Percentiles rank a stretch among this genome's conserved stretches.
These are phyloP conservation scores for Tetrahymena thermophila DNA, from an alignment of 73 alveolate genomes.

Conservation along the genomic window DNA sequence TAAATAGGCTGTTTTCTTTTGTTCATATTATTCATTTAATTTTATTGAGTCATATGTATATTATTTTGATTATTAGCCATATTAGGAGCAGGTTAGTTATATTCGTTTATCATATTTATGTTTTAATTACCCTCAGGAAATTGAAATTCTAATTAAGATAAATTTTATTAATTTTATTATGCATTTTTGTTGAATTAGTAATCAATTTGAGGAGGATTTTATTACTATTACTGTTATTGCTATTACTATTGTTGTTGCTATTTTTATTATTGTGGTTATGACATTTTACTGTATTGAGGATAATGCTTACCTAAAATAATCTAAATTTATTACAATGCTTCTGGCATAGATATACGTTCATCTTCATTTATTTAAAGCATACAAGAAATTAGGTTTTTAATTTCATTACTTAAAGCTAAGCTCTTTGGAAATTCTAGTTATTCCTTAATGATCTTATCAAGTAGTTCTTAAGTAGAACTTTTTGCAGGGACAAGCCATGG, in stretches of 20 bases:
- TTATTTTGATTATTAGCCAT: neutral
- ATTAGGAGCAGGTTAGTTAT: neutral
- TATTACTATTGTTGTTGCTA: neutral
- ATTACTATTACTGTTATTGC: neutral
- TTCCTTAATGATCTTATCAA: neutral
- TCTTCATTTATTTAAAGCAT: neutral
- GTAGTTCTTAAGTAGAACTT: neutral
- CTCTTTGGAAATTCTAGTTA: neutral
- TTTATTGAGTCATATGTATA: neutral
- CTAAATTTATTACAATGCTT: neutral
- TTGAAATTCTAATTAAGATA: neutral
- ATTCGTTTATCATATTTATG: neutral
- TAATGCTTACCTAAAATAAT: neutral
- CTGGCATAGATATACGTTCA: neutral
- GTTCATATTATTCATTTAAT: neutral
- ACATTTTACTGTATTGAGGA: neutral
- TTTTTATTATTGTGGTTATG: neutral
- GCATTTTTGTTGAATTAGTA: too few relatives aligned
- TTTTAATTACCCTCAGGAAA: neutral
- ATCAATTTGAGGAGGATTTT: neutral
- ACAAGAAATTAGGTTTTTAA: neutral
- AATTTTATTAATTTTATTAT: too few relatives aligned
- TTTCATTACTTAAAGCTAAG: neutral
- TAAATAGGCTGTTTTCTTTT: neutral
- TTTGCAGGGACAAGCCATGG: conserved; percentile 19